Evolutionary conservation across 1,139 yeast genomes (phyloP).

Genomic region (Suhomyces coccinellae): DNA sequence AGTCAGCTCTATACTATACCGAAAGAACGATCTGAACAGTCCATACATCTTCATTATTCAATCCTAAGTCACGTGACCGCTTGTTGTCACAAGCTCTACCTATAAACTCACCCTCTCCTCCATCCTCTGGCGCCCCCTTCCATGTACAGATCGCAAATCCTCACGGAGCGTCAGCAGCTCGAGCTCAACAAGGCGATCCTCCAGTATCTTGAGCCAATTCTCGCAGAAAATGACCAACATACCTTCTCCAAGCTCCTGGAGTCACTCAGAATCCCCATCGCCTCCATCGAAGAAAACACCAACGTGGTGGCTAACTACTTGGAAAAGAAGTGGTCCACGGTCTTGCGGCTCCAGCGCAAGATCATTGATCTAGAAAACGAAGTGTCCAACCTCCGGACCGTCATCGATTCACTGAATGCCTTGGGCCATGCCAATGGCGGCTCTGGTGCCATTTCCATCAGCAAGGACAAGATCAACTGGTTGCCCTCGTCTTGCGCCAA

Average conservation of each 20-base stretch:
- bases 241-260: slow-evolving; percentile 11
- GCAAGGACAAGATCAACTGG: slow-evolving; percentile 59
- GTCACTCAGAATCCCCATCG: slow-evolving; percentile 12
- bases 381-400: slow-evolving; percentile 39
- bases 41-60: too few species aligned
- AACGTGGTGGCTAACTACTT: slow-evolving; percentile 50
- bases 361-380: slow-evolving; percentile 61
- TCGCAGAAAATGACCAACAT: slow-evolving; percentile 18
- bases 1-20: too few species aligned
- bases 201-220: slow-evolving; percentile 50
- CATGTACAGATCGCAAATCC: slow-evolving; percentile 24
- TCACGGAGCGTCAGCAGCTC: slow-evolving; percentile 50
- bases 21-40: too few species aligned
- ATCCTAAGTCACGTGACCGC: background rate
- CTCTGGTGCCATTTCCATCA: slow-evolving; percentile 14
- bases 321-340: slow-evolving; percentile 89
- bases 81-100: slow-evolving; percentile 1
- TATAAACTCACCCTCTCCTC: background rate
- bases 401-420: slow-evolving; percentile 37
- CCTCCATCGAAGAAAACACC: slow-evolving; percentile 14
- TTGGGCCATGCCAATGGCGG: slow-evolving; percentile 5
- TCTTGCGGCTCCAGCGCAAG: slow-evolving; percentile 73
- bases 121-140: background rate
- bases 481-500: slow-evolving; percentile 59
- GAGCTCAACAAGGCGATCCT: slow-evolving; percentile 59